phyloP scores from a whole-genome alignment of 495 filamentous ascomycete species.

The Choiromyces venosus region DNA sequence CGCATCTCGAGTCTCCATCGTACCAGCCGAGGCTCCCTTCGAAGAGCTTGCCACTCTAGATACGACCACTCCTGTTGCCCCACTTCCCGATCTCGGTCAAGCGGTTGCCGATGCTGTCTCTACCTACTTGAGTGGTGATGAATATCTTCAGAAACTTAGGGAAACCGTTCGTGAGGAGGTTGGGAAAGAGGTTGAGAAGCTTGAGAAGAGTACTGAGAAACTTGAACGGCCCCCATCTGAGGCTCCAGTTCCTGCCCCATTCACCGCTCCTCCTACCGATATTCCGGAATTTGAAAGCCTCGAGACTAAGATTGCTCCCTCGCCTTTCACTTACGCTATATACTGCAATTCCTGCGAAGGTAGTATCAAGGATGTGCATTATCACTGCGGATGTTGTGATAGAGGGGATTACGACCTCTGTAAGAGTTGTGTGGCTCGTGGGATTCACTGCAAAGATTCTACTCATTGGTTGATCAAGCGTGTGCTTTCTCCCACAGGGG shows the following conservation, averaged over 20 bases:
- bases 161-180: constrained; percentile 42
- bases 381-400: constrained; percentile 90
- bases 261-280: constrained; percentile 28
- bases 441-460: constrained; percentile 67
- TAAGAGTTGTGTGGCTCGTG: constrained; percentile 65
- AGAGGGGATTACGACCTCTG: constrained; percentile 94
- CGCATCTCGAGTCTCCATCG: constrained; percentile 28
- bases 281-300: constrained; percentile 7
- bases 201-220: constrained; percentile 15
- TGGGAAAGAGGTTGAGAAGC: constrained; percentile 24
- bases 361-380: constrained; percentile 74
- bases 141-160: constrained; percentile 37
- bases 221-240: constrained; percentile 2
- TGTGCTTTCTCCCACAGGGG: constrained; percentile 62
- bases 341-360: constrained; percentile 88
- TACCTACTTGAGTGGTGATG: constrained; percentile 38
- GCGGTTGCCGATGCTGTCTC: constrained; percentile 38
- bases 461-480: constrained; percentile 94
- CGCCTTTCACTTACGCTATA: constrained; percentile 54
- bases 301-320: neutral
- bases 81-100: constrained; percentile 27
- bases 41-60: constrained; percentile 9
- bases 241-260: constrained; percentile 38
- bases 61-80: constrained; percentile 4
- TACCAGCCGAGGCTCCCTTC: neutral